A percentile compares a stretch with the other conserved stretches of the same genome.
Evolutionary conservation across 768 basidiomycete species (phyloP).

Genomic region (Boletus rex-veris): DNA sequence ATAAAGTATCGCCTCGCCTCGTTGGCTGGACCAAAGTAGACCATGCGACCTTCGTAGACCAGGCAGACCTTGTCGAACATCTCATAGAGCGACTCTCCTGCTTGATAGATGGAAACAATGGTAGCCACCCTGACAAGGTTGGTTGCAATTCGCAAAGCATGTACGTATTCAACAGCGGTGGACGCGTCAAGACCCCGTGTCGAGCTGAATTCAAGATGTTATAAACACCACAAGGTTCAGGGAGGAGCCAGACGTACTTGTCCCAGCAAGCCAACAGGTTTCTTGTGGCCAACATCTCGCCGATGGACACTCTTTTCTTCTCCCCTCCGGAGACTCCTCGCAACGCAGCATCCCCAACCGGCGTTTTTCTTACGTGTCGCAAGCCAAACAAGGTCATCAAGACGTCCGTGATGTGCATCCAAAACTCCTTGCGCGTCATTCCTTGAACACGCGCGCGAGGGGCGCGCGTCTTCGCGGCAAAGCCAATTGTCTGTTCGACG

Average conservation of each 20-base stretch:
- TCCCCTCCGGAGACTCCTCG: constrained; percentile 74
- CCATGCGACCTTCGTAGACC: constrained; percentile 55
- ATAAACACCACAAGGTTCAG: constrained; percentile 41
- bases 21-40: constrained; percentile 56
- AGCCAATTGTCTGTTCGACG: constrained; percentile 69
- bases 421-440: constrained; percentile 35
- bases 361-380: constrained; percentile 65
- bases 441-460: constrained; percentile 51
- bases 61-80: constrained; percentile 72
- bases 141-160: constrained; percentile 64
- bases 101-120: constrained; percentile 84
- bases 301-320: constrained; percentile 79
- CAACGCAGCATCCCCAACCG: constrained; percentile 76
- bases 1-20: constrained; percentile 58
- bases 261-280: constrained; percentile 78
- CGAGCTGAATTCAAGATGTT: constrained; percentile 43
- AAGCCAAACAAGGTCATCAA: constrained; percentile 73
- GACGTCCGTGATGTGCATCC: constrained; percentile 38
- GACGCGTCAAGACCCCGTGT: constrained; percentile 65
- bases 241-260: constrained; percentile 41
- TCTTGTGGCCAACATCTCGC: constrained; percentile 67
- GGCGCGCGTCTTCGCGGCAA: constrained; percentile 65
- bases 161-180: constrained; percentile 72
- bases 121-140: constrained; percentile 52
- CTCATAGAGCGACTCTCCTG: constrained; percentile 63